A percentile compares a stretch with the other conserved stretches of the same genome.
These are phyloP conservation scores for Ormosia emarginata DNA, from an alignment of 306 rosid species.

Conservation along the genomic window DNA sequence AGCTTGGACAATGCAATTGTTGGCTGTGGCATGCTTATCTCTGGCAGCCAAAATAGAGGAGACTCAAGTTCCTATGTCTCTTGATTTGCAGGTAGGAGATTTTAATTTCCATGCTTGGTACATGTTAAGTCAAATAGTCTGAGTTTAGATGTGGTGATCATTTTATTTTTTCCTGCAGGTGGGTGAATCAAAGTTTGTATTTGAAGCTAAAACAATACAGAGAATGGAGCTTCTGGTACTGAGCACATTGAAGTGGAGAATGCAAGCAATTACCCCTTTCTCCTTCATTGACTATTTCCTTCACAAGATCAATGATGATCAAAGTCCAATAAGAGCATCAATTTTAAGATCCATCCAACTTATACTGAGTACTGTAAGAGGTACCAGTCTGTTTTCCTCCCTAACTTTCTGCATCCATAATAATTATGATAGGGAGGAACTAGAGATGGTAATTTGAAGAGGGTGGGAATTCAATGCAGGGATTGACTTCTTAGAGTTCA, in stretches of 20 bases:
- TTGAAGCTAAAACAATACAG: conserved; percentile 73
- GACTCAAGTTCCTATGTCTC: conserved; percentile 55
- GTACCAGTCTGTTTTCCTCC: conserved; percentile 24
- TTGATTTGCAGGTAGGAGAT: conserved; percentile 74
- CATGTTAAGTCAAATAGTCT: not conserved
- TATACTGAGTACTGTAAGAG: conserved; percentile 52
- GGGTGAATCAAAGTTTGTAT: conserved; percentile 62
- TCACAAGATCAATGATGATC: conserved; percentile 52
- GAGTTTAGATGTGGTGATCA: not conserved
- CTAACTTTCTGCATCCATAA: not conserved
- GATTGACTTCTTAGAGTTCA: conserved; percentile 80
- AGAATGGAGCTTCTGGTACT: conserved; percentile 88
- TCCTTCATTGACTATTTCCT: conserved; percentile 82
- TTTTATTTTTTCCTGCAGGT: conserved; percentile 31
- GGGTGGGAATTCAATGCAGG: conserved; percentile 72
- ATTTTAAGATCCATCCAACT: conserved; percentile 51
- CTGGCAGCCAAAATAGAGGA: conserved; percentile 91
- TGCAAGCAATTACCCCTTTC: conserved; percentile 90
- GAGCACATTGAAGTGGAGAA: conserved; percentile 85
- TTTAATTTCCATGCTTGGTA: not conserved
- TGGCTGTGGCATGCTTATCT: conserved; percentile 84
- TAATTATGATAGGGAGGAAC: conserved; percentile 7
- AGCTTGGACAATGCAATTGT: conserved; percentile 80
- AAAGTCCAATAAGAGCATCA: conserved; percentile 34
- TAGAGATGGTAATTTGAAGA: conserved; percentile 23